These are phyloP conservation scores for Triticum monococcum DNA, from an alignment of 176 grass and related monocot genomes.

Conservation along the genomic window DNA sequence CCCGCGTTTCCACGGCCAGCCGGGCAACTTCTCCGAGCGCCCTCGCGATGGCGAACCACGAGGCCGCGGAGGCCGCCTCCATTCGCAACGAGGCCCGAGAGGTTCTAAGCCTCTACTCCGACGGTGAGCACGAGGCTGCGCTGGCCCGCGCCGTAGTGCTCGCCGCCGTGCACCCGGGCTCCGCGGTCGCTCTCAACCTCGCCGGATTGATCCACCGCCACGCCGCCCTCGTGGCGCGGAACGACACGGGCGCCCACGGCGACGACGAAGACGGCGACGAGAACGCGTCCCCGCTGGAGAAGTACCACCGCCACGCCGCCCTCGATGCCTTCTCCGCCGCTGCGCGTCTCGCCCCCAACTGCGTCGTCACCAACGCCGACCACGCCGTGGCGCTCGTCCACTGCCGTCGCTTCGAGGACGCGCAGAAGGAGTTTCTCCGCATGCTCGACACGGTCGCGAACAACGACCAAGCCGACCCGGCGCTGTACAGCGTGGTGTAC, in stretches of 20 bases:
- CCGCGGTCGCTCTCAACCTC: slow-evolving; percentile 19
- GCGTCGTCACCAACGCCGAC: neutral
- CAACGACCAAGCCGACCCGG: neutral
- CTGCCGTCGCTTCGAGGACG: neutral
- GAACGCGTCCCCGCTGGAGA: neutral
- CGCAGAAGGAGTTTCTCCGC: neutral
- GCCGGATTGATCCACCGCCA: neutral
- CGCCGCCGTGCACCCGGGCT: neutral
- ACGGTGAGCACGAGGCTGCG: neutral
- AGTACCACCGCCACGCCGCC: neutral
- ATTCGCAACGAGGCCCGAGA: neutral
- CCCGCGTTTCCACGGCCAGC: neutral
- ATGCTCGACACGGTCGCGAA: neutral
- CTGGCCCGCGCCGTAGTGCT: neutral
- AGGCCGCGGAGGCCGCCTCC: neutral
- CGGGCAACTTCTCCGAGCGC: neutral
- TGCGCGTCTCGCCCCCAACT: neutral
- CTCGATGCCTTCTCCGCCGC: slow-evolving; percentile 14
- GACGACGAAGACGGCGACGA: neutral
- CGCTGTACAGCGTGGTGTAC: neutral
- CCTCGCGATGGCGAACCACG: neutral
- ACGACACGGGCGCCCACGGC: neutral
- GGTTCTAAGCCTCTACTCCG: neutral
- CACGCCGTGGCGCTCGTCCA: neutral
- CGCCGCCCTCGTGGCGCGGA: neutral